A percentile compares a stretch with the other conserved stretches of the same genome.
These are phyloP conservation scores for Ascosphaera apis DNA, from an alignment of 2,329 filamentous ascomycete genomes.

Conservation along the genomic window DNA sequence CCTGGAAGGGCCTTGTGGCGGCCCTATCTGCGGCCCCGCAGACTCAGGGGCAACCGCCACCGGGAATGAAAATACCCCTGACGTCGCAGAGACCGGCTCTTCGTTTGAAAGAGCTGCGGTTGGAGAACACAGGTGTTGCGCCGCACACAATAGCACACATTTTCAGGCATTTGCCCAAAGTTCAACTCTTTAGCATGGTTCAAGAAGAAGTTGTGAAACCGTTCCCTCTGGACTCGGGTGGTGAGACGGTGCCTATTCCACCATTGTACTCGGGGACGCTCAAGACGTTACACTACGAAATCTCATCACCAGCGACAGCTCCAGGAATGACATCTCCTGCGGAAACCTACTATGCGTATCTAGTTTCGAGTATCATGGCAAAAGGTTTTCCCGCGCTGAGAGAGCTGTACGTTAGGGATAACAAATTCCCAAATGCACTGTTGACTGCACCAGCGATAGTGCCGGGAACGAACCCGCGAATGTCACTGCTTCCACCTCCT, in stretches of 20 bases:
- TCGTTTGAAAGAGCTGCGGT: constrained; percentile 41
- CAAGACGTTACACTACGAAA: constrained; percentile 57
- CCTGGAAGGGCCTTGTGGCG: constrained; percentile 41
- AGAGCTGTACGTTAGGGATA: constrained; percentile 67
- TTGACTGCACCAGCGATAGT: constrained; percentile 52
- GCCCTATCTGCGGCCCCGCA: constrained; percentile 43
- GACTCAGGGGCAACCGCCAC: too few relatives aligned
- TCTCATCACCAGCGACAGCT: constrained; percentile 35
- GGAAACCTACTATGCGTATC: constrained; percentile 57
- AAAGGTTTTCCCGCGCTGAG: constrained; percentile 50
- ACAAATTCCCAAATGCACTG: constrained; percentile 58
- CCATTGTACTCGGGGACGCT: constrained; percentile 47
- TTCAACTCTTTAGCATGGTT: constrained; percentile 28
- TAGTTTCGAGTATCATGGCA: constrained; percentile 58
- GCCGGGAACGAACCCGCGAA: too few relatives aligned
- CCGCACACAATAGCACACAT: constrained; percentile 20
- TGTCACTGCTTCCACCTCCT: too few relatives aligned
- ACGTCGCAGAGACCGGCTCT: constrained; percentile 39
- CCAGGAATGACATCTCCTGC: constrained; percentile 30
- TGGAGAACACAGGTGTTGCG: constrained; percentile 46
- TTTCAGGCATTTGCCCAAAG: constrained; percentile 17
- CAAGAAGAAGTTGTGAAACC: constrained; percentile 32
- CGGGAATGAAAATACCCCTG: too few relatives aligned
- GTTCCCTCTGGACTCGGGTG: too few relatives aligned
- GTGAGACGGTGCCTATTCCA: constrained; percentile 31